phyloP scores from a whole-genome alignment of 495 filamentous ascomycete genomes.

The Trichoderma erinaceum region DNA sequence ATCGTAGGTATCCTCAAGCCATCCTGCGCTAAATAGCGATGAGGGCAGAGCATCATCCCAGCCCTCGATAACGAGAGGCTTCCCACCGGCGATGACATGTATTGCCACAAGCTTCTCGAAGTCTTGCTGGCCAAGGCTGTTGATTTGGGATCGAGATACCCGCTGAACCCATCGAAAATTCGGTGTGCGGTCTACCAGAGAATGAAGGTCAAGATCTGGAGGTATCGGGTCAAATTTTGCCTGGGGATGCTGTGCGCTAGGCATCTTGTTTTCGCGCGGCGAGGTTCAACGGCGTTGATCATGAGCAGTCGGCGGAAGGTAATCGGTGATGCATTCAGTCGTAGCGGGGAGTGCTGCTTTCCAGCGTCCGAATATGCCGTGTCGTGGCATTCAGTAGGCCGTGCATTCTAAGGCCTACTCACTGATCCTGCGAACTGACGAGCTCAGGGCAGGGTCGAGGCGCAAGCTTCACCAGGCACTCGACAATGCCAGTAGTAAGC shows the following conservation, averaged over 20 bases:
- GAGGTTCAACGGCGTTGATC: neutral
- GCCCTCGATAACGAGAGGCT: slow-evolving; percentile 82
- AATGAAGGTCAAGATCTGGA: slow-evolving; percentile 68
- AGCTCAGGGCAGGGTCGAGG: neutral
- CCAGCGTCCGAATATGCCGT: neutral
- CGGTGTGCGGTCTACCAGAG: slow-evolving; percentile 65
- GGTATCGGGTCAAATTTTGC: slow-evolving; percentile 79
- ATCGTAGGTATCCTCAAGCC: slow-evolving; percentile 67
- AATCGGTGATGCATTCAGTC: neutral
- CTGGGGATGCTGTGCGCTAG: slow-evolving; percentile 56
- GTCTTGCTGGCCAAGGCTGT: slow-evolving; percentile 59
- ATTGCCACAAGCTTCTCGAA: slow-evolving; percentile 76
- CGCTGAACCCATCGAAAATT: slow-evolving; percentile 79
- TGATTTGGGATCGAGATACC: slow-evolving; percentile 67
- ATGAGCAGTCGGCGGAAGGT: neutral
- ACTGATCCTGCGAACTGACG: neutral
- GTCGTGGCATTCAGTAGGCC: neutral
- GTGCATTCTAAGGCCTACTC: neutral
- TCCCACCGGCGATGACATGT: slow-evolving; percentile 76
- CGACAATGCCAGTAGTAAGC: neutral
- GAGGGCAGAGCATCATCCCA: slow-evolving; percentile 62
- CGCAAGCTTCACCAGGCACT: neutral
- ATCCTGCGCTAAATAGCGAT: slow-evolving; percentile 68
- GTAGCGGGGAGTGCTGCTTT: neutral
- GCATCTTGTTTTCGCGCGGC: slow-evolving; percentile 46